Evolutionary conservation across 768 basidiomycete species (phyloP).

Genomic region (Tricholoma sp.): DNA sequence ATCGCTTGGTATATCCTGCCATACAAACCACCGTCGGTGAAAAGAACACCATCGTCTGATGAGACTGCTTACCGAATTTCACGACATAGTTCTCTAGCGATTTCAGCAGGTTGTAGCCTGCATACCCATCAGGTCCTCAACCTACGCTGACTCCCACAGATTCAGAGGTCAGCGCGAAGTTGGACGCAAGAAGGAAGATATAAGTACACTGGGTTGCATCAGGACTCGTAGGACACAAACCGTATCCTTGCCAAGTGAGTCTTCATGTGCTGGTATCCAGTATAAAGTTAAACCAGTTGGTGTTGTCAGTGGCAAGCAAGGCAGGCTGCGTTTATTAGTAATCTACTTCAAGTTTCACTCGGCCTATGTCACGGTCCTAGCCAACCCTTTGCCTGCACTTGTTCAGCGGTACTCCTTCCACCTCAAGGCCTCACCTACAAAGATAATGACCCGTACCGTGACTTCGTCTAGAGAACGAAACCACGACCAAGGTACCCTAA

Average conservation of each 20-base stretch:
- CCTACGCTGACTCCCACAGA: slow-evolving; percentile 35
- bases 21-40: neutral
- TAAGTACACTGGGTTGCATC: too few relatives aligned
- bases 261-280: slow-evolving; percentile 37
- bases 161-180: slow-evolving; percentile 1
- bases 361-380: too few relatives aligned
- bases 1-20: slow-evolving; percentile 84
- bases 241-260: slow-evolving; percentile 42
- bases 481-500: too few relatives aligned
- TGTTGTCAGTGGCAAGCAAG: too few relatives aligned
- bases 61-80: slow-evolving; percentile 57
- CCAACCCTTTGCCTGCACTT: too few relatives aligned
- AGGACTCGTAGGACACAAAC: slow-evolving; percentile 3
- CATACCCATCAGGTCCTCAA: slow-evolving; percentile 88
- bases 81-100: slow-evolving; percentile 89
- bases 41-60: neutral
- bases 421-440: too few relatives aligned
- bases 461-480: too few relatives aligned
- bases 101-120: slow-evolving; percentile 93
- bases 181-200: neutral
- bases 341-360: too few relatives aligned
- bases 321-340: too few relatives aligned
- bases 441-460: too few relatives aligned
- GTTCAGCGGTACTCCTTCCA: too few relatives aligned
- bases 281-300: too few relatives aligned